A percentile compares a stretch with the other conserved stretches of the same genome.
Evolutionary conservation across 371 early-diverging fungal species (phyloP).

Genomic region (Nematocida homosporus): DNA sequence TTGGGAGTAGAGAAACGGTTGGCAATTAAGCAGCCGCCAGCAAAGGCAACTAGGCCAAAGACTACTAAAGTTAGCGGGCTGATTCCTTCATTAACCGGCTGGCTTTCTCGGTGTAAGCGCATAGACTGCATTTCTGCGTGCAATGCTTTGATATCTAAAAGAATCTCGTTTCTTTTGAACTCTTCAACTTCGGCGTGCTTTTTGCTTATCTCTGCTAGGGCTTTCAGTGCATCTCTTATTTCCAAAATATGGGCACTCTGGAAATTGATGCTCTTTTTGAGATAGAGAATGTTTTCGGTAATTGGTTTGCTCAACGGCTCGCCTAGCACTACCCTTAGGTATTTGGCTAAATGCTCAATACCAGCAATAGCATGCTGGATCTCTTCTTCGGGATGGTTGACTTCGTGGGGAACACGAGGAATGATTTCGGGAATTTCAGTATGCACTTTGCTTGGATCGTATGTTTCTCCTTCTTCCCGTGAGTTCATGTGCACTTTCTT

Average conservation of each 20-base stretch:
- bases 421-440: slow-evolving; percentile 27
- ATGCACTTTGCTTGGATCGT: slow-evolving; percentile 53
- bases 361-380: slow-evolving; percentile 64
- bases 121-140: background rate
- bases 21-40: background rate
- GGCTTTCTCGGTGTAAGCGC: background rate
- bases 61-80: background rate
- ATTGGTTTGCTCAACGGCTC: slow-evolving; percentile 55
- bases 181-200: slow-evolving; percentile 20
- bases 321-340: slow-evolving; percentile 62
- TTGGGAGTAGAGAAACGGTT: background rate
- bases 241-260: slow-evolving; percentile 54
- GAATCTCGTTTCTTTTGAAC: slow-evolving; percentile 14
- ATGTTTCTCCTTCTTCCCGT: slow-evolving; percentile 61
- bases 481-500: slow-evolving; percentile 50
- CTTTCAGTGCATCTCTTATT: slow-evolving; percentile 21
- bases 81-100: background rate
- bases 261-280: slow-evolving; percentile 53
- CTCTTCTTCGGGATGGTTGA: slow-evolving; percentile 59
- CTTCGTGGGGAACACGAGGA: slow-evolving; percentile 50
- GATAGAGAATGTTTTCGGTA: slow-evolving; percentile 42
- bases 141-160: slow-evolving; percentile 2
- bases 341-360: slow-evolving; percentile 59
- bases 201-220: slow-evolving; percentile 14
- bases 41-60: background rate